Base-by-base conservation (phyloP, 2,329 filamentous ascomycete genomes). In the Sarocladium strictum region DNA sequence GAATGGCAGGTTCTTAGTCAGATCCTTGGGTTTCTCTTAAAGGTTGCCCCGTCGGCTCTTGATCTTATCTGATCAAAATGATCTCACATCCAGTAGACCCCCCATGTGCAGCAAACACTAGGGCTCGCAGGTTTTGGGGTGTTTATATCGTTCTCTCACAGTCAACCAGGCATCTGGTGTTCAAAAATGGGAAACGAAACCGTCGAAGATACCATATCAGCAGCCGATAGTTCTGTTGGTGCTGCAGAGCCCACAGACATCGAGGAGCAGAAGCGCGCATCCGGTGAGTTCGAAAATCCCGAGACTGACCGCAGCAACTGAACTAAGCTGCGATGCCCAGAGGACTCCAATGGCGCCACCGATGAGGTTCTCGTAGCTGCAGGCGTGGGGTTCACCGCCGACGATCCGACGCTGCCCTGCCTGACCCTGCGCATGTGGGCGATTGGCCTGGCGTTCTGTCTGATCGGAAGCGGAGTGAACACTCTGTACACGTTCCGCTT, bases 401-500 rank as follows among this genome's bases (percentile, higher is more conserved):
- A 67, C 54, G 65, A 68, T 38, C 58, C 63, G 2, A 58, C 53
- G 1, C 49, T 67, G 14, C 65, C 66, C 29, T 69, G 65, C 27
- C 59, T 69, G n/a, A 75, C 71, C 1, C 56, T 72, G 4, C 64
- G 70, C 15, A 70, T 70, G 65, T 72, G 70, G 70, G 58, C 62
- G 3, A 70, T 72, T 26, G 69, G 69, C 21, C 64, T 72, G 12
- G 62, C 61, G 14, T 71, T 71, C 38, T 70, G 69, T 12, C 66
- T 71, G 2, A 14, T 71, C 2, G 67, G 69, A 7, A 70, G 67
- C 3, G 69, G 58, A 4, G 63, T 65, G n/a, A 75, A 75, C 55
- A 72, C 72, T 21, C 62, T 75, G 19, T 72, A 74, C 53, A 72
- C 68, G 0, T 66, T 75, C n/a, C 58, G 65, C 0, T 65, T 67